Base-by-base conservation (phyloP, 2,329 filamentous ascomycete genomes). In the Apiospora rasikravindrae region DNA sequence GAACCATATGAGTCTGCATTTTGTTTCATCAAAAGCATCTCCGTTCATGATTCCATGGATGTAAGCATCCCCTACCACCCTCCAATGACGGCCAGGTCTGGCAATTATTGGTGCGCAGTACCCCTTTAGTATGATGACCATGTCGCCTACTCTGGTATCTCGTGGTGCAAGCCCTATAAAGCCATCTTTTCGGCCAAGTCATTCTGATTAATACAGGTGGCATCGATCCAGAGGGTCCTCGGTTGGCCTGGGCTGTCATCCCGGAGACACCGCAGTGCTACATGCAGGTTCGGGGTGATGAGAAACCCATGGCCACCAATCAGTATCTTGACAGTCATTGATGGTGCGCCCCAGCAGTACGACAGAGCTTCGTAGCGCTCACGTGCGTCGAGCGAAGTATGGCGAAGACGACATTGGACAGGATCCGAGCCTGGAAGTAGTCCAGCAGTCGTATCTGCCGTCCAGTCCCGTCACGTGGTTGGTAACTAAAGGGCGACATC, bases 241-340 rank as follows among this genome's bases (percentile, higher is more conserved):
- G n/a, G 10, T 4, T 10, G 51, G 10, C 10, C 51, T 8, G 24
- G 4, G 19, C n/a, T 45, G 22, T 29, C 2, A 29, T 16, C 51
- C 51, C 26, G 51, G 37, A 67, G 29, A 71, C 68, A 37, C 72
- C 49, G 51, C 64, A 71, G 47, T 66, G 68, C 47, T 73, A 45
- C 69, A 49, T 75, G 66, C 44, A 75, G 71, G 70, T 75, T 75
- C 10, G 29, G 24, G 26, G 71, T 70, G 11, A 73, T 71, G n/a
- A 40, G 33, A 44, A 75, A 73, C 37, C 42, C 37, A 24, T 40
- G 47, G 33, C 49, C 69, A 49, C 72, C 37, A 10, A 75, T 69
- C 33, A 66, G 49, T 42, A 75, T 75, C 24, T 51, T 69, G 68
- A 69, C 66, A 40, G 37, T 71, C 29, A 42, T 51, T 45, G 33